These are phyloP conservation scores for Nicotiana knightiana DNA, from an alignment of 257 asterid species.

Conservation along the genomic window DNA sequence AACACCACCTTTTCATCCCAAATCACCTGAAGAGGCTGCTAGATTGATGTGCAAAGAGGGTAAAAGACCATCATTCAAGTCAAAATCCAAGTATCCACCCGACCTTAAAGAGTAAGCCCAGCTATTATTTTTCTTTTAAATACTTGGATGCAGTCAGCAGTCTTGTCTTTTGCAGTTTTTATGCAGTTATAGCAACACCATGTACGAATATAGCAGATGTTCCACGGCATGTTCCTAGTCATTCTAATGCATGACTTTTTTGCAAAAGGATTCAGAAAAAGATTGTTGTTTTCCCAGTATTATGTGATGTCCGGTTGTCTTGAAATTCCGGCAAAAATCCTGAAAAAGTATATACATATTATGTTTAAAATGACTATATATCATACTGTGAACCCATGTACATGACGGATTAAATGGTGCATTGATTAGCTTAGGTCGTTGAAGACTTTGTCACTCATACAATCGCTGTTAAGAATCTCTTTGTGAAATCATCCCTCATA, in stretches of 20 bases:
- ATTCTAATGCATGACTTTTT: not conserved
- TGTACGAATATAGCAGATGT: not conserved
- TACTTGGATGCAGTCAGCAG: not conserved
- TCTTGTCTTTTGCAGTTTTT: not conserved
- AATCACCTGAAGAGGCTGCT: slow-evolving; percentile 63
- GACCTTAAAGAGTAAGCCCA: slow-evolving; percentile 76
- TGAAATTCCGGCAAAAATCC: not conserved
- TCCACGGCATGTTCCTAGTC: not conserved
- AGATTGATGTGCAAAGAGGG: slow-evolving; percentile 61
- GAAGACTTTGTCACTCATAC: too few species aligned
- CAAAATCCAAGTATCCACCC: slow-evolving; percentile 70
- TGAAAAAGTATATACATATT: too few species aligned
- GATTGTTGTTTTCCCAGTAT: not conserved
- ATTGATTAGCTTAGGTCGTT: too few species aligned
- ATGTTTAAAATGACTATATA: too few species aligned
- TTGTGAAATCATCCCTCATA: too few species aligned
- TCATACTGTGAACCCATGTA: too few species aligned
- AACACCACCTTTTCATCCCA: slow-evolving; percentile 63
- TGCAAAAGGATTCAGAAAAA: not conserved
- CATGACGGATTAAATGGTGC: too few species aligned
- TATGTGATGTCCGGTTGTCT: not conserved
- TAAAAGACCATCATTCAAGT: slow-evolving; percentile 76
- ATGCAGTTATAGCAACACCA: not conserved
- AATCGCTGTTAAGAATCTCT: too few species aligned
- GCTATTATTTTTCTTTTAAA: not conserved